Conservation (phyloP, 495 filamentous ascomycete species). For the Lindgomyces ingoldianus region DNA sequence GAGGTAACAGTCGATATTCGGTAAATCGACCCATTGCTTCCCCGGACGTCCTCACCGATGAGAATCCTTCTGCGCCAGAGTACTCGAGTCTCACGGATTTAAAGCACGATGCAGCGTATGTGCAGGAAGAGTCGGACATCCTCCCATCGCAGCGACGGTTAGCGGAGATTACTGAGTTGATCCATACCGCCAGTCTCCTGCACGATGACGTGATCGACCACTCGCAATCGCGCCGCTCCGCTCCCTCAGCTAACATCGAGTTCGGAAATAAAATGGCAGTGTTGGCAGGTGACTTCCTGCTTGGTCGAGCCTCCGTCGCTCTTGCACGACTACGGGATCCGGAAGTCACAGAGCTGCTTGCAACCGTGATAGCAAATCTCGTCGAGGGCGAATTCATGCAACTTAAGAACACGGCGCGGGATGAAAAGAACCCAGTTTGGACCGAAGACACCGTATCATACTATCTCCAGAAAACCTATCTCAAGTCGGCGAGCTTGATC, state of each 20-base stretch:
- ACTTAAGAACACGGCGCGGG: conserved; percentile 88
- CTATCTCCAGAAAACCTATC: conserved; percentile 98
- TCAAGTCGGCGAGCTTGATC: conserved; percentile 94
- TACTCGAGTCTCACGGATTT: conserved; percentile 50
- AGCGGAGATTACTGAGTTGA: conserved; percentile 94
- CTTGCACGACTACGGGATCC: conserved; percentile 86
- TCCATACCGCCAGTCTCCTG: conserved; percentile 92
- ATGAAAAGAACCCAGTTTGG: conserved; percentile 78
- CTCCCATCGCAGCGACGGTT: conserved; percentile 89
- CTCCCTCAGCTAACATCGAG: conserved; percentile 83
- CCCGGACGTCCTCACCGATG: conserved; percentile 71
- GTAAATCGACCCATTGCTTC: conserved; percentile 81
- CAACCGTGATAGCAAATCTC: conserved; percentile 94
- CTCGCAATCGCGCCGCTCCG: conserved; percentile 75
- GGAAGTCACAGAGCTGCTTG: conserved; percentile 90
- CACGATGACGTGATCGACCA: conserved; percentile 99
- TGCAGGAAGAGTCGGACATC: conserved; percentile 66
- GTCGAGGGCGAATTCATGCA: conserved; percentile 99
- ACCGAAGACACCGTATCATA: conserved; percentile 85
- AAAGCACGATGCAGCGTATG: conserved; percentile 53
- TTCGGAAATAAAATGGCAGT: conserved; percentile 99
- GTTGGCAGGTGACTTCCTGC: conserved; percentile 88
- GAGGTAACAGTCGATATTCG: conserved; percentile 38
- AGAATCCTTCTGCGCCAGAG: conserved; percentile 62
- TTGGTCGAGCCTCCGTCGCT: conserved; percentile 90